Conservation (phyloP, 306 rosid genomes). For the Medicago arabica region DNA sequence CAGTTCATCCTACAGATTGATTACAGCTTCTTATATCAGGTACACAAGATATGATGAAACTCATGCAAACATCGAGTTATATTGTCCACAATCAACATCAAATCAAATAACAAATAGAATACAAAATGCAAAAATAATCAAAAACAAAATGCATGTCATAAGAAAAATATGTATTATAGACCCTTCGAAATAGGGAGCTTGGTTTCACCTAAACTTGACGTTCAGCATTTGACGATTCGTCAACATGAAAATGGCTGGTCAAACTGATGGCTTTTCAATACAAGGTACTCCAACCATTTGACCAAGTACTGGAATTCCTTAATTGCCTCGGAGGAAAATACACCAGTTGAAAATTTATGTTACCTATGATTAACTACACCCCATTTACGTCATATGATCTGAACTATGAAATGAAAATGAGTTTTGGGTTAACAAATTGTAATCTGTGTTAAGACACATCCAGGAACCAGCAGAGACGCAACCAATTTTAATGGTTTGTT, state of each 20-base stretch:
- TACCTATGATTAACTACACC: background rate
- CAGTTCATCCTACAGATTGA: constrained; percentile 26
- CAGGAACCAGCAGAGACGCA: background rate
- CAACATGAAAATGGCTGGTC: background rate
- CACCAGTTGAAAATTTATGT: constrained; percentile 17
- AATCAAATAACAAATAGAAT: background rate
- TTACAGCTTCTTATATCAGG: constrained; percentile 19
- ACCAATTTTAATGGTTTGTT: background rate
- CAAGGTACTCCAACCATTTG: constrained; percentile 35
- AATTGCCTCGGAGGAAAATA: background rate
- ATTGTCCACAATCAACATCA: background rate
- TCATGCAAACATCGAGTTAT: constrained; percentile 20
- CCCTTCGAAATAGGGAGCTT: background rate
- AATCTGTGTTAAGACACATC: constrained; percentile 6
- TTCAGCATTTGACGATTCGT: background rate
- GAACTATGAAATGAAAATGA: constrained; percentile 15
- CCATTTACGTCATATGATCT: background rate
- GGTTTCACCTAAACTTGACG: background rate
- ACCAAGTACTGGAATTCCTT: background rate
- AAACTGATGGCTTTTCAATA: constrained; percentile 1
- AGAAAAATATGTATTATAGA: background rate
- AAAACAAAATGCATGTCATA: background rate
- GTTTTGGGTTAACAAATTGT: constrained; percentile 4
- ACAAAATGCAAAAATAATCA: background rate
- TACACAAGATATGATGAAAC: constrained; percentile 10